Evolutionary conservation across 257 asterid species (phyloP), one percentile per base, ranked within the genome.

Genomic region (Anisodus acutangulus): DNA sequence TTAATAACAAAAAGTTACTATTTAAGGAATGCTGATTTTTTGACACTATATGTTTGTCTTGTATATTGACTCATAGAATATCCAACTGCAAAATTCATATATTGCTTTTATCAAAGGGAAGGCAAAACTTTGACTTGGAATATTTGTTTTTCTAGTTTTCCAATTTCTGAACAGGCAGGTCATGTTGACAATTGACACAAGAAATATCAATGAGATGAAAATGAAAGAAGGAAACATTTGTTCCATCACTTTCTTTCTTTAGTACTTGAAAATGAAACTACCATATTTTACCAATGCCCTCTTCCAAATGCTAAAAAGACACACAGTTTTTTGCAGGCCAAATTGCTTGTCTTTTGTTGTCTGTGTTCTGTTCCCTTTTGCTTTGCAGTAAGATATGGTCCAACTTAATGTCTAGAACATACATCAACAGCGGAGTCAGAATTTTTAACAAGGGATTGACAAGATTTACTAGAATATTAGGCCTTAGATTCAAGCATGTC

Each of bases 181-280:
- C 45, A 63, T 53, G 17, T 62, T 35, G 60, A 11, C 35, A 17
- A 1, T 31, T 31, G 35, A 31, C 35, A 31, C 35, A 31, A 31
- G 35, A 63, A 39, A 41, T 12, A 70, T 55, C 59, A 62, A 80
- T 16, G 45, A 60, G 45, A 82, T 17, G 74, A 66, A 85, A 53
- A 37, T 19, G 57, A 69, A 26, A 71, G 37, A 13, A 37, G 17
- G 49, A 83, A 11, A 10, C 54, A 68, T 35, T 71, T 82, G 86
- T 53, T 86, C 51, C n/a, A 83, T 84, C 86, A 59, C 81, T 80
- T 70, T 83, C 86, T 9, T 37, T 82, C 53, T 82, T 78, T 31
- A 31, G 49, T 82, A 4, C 37, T 17, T 68, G 66, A 71, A 26
- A 70, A 80, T 53, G 72, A 78, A 53, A 49, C n/a, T 51, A 9